Conservation (phyloP, 2,329 filamentous ascomycete genomes). For the Xylaria sp. region DNA sequence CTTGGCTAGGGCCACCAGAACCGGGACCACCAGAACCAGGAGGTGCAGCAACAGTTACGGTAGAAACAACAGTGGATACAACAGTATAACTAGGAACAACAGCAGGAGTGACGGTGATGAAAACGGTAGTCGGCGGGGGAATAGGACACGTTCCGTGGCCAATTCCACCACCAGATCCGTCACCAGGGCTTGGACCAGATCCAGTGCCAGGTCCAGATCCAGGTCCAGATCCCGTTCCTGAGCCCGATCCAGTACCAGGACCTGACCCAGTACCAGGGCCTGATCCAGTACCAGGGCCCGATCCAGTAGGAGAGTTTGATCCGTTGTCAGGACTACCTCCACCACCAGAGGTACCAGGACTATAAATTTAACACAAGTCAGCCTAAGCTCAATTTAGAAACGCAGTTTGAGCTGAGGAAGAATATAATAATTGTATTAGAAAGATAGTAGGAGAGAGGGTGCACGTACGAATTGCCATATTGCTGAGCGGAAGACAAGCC, state of each 20-base stretch:
- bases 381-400: not conserved
- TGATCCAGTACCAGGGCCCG: slow-evolving; percentile 6
- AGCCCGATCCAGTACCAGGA: not conserved
- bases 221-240: not conserved
- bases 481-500: slow-evolving; percentile 43
- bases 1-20: slow-evolving; percentile 36
- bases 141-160: slow-evolving; percentile 53
- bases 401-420: not conserved
- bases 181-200: slow-evolving; percentile 17
- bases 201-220: slow-evolving; percentile 20
- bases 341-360: slow-evolving; percentile 26
- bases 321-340: slow-evolving; percentile 26
- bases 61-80: slow-evolving; percentile 48
- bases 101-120: slow-evolving; percentile 58
- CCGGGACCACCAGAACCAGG: slow-evolving; percentile 34
- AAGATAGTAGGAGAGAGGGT: not conserved
- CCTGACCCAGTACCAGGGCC: slow-evolving; percentile 3
- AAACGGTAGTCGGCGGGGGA: slow-evolving; percentile 56
- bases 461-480: slow-evolving; percentile 43
- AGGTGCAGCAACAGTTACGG: slow-evolving; percentile 43
- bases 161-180: slow-evolving; percentile 31
- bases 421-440: not conserved
- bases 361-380: slow-evolving; percentile 8
- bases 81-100: slow-evolving; percentile 41
- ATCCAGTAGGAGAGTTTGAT: slow-evolving; percentile 12